Evolutionary conservation across 306 rosid genomes (phyloP), one percentile per base, ranked within the genome.

Genomic region (Fragaria ananassa): DNA sequence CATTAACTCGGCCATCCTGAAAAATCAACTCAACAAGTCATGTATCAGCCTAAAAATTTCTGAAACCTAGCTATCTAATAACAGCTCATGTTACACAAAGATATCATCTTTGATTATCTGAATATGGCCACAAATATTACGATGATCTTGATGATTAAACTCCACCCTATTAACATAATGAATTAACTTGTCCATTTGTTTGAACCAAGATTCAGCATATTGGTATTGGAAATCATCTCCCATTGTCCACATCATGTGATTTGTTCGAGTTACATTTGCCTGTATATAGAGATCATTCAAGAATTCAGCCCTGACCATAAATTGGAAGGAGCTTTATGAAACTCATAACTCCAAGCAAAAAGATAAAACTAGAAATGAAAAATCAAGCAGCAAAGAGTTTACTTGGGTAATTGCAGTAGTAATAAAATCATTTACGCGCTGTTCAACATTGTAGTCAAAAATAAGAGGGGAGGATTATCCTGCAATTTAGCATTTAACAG

Each of bases 161-260:
- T 70, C 12, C 51, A 88, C 98, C 94, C 87, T 86, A 60, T 94
- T 94, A 74, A 90, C 97, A 83, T 91, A 84, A 86, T 94, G 93
- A 86, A 94, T 90, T 25, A 94, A 76, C 78, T 85, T 94, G 79
- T 94, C 98, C 97, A 94, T 88, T 83, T 94, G 94, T 75, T 86
- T 94, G 77, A 91, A 94, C 98, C 97, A 94, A 69, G 89, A 73
- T 76, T 94, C 98, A 6, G 97, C 98, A 87, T 91, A 90, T 76
- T 91, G 97, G 85, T 94, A 94, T 74, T 49, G 78, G 74, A 94
- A 94, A 87, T 94, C 98, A 82, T 91, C 97, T 54, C 98, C 98
- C 98, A 94, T 94, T 63, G 98, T 94, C 94, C 94, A 94, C 97
- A 94, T 94, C 39, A 94, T 85, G 78, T 94, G 98, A 76, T 87